Evolutionary conservation across 2,329 filamentous ascomycete genomes (phyloP).

Genomic region (Pseudogymnoascus sp.): DNA sequence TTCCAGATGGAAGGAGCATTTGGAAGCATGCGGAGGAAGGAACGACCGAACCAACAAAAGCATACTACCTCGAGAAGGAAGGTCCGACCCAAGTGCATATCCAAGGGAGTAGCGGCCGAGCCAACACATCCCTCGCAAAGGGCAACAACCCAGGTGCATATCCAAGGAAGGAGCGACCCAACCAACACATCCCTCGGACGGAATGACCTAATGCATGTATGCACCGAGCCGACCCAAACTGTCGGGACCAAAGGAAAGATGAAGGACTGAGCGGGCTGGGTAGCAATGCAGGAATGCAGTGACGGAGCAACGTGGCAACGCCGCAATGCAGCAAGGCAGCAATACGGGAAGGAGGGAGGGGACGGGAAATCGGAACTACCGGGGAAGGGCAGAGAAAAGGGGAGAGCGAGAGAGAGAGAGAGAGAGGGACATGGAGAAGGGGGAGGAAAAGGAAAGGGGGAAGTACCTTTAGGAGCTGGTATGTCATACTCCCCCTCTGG

Average conservation of each 20-base stretch:
- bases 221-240: not conserved
- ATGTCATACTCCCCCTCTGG: not conserved
- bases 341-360: constrained; percentile 28
- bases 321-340: constrained; percentile 35
- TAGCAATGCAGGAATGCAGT: constrained; percentile 29
- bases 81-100: not conserved
- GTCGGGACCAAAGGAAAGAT: not conserved
- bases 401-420: constrained; percentile 37
- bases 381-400: constrained; percentile 34
- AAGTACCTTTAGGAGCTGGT: constrained; percentile 32
- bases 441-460: constrained; percentile 45
- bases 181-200: not conserved
- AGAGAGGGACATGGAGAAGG: too few relatives aligned
- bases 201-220: not conserved
- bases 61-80: not conserved
- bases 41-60: not conserved
- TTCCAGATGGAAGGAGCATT: not conserved
- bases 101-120: too few relatives aligned
- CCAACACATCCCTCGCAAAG: not conserved
- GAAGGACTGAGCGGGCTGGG: too few relatives aligned
- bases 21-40: not conserved
- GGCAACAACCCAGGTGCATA: not conserved
- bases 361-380: too few relatives aligned
- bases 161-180: too few relatives aligned
- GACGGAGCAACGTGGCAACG: constrained; percentile 32